These are phyloP conservation scores for Thelonectria blattea DNA, from an alignment of 2,329 filamentous ascomycete genomes.

Conservation along the genomic window DNA sequence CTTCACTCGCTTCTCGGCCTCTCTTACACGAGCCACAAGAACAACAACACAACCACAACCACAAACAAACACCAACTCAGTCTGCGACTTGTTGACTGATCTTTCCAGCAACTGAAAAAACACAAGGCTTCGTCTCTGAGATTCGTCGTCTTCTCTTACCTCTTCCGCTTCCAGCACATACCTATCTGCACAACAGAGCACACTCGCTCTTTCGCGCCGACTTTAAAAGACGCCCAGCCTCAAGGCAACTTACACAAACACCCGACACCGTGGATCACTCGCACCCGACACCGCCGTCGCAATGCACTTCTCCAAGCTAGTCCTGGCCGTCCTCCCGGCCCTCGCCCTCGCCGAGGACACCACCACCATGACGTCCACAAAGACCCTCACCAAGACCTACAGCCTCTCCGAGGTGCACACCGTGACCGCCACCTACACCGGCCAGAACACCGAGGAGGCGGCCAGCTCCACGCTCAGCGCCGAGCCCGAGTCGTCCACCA, in stretches of 20 bases:
- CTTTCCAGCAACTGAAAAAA: conserved; percentile 2
- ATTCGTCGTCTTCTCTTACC: conserved; percentile 7
- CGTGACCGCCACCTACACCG: conserved; percentile 40
- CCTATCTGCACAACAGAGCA: conserved; percentile 11
- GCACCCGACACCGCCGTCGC: conserved; percentile 29
- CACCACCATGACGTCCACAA: conserved; percentile 57
- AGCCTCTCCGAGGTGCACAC: conserved; percentile 56
- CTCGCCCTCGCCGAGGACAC: conserved; percentile 55
- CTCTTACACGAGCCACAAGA: conserved; percentile 27
- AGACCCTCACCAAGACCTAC: conserved; percentile 57
- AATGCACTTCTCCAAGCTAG: conserved; percentile 51
- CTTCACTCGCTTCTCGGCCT: conserved; percentile 17
- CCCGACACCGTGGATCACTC: conserved; percentile 14
- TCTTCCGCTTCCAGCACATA: not conserved
- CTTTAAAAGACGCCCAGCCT: conserved; percentile 27
- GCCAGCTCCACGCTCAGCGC: conserved; percentile 37
- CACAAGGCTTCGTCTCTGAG: conserved; percentile 5
- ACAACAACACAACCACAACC: conserved; percentile 1
- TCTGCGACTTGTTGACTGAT: conserved; percentile 13
- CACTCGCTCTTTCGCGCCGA: conserved; percentile 20
- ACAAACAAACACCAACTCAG: conserved; percentile 14
- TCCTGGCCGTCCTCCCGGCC: conserved; percentile 59
- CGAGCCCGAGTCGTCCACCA: conserved; percentile 24
- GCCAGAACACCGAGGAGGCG: conserved; percentile 14
- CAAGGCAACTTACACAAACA: conserved; percentile 34